Percentiles rank a stretch among this genome's conserved stretches.
These are phyloP conservation scores for Fusarium sp. DNA, from an alignment of 2,329 filamentous ascomycete species.

Conservation along the genomic window DNA sequence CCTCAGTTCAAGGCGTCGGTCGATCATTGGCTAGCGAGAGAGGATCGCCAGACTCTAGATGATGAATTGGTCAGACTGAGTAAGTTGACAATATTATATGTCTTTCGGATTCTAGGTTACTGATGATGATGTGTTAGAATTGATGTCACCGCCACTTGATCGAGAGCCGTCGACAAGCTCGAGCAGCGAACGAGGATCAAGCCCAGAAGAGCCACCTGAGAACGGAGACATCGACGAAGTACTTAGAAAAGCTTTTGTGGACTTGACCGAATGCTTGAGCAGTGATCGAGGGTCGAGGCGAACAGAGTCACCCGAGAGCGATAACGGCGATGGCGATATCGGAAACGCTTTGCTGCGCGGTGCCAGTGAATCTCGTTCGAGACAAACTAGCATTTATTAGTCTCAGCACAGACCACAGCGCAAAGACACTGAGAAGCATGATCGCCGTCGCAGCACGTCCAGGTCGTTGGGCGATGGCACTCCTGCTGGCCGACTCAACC, in stretches of 20 bases:
- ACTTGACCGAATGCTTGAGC: accelerated
- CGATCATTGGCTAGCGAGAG: background rate
- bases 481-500: background rate
- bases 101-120: accelerated
- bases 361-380: background rate
- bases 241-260: background rate
- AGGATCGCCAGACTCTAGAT: background rate
- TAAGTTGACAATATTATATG: background rate
- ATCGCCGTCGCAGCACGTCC: accelerated
- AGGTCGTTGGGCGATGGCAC: background rate
- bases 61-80: background rate
- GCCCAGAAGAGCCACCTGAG: background rate
- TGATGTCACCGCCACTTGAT: background rate
- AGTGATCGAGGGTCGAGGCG: background rate
- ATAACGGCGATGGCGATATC: background rate
- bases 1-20: background rate
- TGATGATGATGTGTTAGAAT: background rate
- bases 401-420: background rate
- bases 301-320: background rate
- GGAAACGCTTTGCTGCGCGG: background rate
- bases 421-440: accelerated
- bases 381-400: background rate
- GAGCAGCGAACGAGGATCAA: too few species aligned
- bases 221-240: background rate
- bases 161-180: too few species aligned